phyloP scores from a whole-genome alignment of 345 rosid genomes.

The Kandelia obovata region DNA sequence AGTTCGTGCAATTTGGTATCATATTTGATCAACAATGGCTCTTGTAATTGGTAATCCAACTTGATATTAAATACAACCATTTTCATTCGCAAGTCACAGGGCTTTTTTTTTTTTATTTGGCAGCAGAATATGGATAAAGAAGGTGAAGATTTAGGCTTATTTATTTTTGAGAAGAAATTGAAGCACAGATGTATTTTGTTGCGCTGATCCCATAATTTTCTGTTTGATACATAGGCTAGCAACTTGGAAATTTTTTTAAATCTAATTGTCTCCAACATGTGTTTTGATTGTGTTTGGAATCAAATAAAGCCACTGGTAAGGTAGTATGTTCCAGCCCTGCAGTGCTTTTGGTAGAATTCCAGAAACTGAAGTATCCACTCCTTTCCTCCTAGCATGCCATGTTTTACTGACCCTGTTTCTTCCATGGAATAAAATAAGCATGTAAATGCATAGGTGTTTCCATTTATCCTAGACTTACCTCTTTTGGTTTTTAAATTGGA shows the following conservation, averaged over 20 bases:
- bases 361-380: too few species aligned
- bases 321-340: too few species aligned
- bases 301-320: too few species aligned
- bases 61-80: background rate
- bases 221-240: too few species aligned
- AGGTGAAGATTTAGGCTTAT: background rate
- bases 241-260: too few species aligned
- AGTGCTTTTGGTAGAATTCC: too few species aligned
- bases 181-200: too few species aligned
- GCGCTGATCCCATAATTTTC: too few species aligned
- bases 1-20: background rate
- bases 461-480: background rate
- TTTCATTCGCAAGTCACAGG: background rate
- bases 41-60: background rate
- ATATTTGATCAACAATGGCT: background rate
- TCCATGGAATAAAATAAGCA: background rate
- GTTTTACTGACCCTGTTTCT: background rate
- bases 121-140: background rate
- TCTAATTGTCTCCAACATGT: background rate
- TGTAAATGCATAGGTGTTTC: background rate
- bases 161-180: background rate
- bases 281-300: too few species aligned
- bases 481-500: constrained; percentile 6
- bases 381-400: background rate
- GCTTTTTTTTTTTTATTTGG: too few species aligned